Conservation (phyloP, 2,329 filamentous ascomycete species). For the Hypoxylon sp. region DNA sequence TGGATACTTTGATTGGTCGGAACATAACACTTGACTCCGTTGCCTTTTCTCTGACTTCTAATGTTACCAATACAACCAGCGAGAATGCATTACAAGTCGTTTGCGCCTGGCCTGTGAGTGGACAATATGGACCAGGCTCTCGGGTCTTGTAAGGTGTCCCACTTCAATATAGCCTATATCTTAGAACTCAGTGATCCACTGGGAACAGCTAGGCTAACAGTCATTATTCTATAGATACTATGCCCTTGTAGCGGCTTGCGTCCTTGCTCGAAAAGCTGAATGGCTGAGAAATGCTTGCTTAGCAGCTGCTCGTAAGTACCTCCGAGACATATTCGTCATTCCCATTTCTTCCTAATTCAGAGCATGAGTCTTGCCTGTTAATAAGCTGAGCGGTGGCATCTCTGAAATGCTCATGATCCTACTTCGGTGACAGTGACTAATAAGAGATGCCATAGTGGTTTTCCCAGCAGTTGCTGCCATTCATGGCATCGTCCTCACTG, state of each 20-base stretch:
- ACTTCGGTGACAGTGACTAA: constrained; percentile 19
- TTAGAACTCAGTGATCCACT: not conserved
- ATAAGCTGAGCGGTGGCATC: not conserved
- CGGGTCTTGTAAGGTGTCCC: constrained; percentile 56
- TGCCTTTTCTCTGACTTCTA: constrained; percentile 31
- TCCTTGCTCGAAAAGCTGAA: constrained; percentile 72
- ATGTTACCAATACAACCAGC: constrained; percentile 42
- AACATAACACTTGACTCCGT: constrained; percentile 33
- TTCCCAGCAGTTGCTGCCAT: constrained; percentile 75
- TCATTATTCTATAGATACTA: constrained; percentile 65
- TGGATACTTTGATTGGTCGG: constrained; percentile 48
- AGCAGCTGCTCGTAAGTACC: constrained; percentile 64
- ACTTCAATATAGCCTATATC: not conserved
- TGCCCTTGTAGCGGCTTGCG: constrained; percentile 72
- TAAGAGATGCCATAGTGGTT: constrained; percentile 56
- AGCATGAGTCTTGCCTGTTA: not conserved
- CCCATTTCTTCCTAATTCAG: not conserved
- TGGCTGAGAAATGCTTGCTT: constrained; percentile 75
- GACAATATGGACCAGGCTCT: constrained; percentile 60
- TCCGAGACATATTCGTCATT: not conserved
- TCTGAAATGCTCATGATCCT: not conserved
- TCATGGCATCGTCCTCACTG: constrained; percentile 73
- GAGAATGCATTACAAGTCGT: constrained; percentile 53
- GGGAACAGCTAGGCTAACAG: constrained; percentile 21
- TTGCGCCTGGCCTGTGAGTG: constrained; percentile 61